phyloP scores from a whole-genome alignment of 2,329 filamentous ascomycete species.

The Gaeumannomyces tritici region DNA sequence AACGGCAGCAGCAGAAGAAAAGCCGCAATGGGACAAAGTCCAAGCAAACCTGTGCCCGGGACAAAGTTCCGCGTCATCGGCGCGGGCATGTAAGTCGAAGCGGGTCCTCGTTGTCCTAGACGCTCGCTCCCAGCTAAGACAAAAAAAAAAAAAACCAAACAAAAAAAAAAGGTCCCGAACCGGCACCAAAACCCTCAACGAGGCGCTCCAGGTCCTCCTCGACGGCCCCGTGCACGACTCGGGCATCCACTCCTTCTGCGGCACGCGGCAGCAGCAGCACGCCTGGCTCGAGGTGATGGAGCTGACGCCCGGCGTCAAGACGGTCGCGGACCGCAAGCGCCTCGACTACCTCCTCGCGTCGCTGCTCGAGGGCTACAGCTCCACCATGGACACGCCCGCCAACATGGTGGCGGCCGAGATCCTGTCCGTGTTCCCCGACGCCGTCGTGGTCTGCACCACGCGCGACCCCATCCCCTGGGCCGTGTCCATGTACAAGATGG shows the following conservation, averaged over 20 bases:
- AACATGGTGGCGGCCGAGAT: constrained; percentile 3
- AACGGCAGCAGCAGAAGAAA: neutral
- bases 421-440: constrained; percentile 31
- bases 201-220: constrained; percentile 24
- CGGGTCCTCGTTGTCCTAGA: no score
- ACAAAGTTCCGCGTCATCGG: constrained; percentile 25
- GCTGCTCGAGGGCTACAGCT: constrained; percentile 24
- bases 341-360: constrained; percentile 24
- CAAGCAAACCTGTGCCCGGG: constrained; percentile 11
- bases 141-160: neutral
- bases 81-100: constrained; percentile 25
- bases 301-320: constrained; percentile 17
- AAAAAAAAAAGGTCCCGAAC: constrained; percentile 20
- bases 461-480: constrained; percentile 27
- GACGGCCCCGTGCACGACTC: constrained; percentile 24
- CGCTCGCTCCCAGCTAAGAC: no score
- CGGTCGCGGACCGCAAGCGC: constrained; percentile 21
- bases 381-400: constrained; percentile 32
- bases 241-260: constrained; percentile 18
- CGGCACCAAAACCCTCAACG: constrained; percentile 26
- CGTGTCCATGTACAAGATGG: constrained; percentile 22
- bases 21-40: neutral
- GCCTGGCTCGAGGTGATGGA: constrained; percentile 20
- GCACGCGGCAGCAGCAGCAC: constrained; percentile 7
- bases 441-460: constrained; percentile 35